Conservation (phyloP, 192 early-diverging fungal genomes). For the Linderina pennispora region DNA sequence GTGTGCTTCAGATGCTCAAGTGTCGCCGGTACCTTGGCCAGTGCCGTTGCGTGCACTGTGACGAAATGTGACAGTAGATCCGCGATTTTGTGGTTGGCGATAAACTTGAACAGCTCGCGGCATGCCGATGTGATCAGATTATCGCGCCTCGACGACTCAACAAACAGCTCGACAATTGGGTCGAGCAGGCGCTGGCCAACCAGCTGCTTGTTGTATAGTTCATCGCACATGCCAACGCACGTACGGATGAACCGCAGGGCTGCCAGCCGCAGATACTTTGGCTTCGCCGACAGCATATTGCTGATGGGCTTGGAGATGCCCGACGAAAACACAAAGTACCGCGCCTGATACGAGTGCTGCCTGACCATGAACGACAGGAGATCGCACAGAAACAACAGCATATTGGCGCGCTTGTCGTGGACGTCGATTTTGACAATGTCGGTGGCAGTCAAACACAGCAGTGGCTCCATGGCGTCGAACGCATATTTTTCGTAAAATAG, state of each 20-base stretch:
- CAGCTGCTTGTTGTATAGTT: slow-evolving; percentile 75
- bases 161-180: slow-evolving; percentile 56
- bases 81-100: slow-evolving; percentile 64
- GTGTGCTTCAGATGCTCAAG: slow-evolving; percentile 18
- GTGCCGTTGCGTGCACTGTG: slow-evolving; percentile 17
- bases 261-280: slow-evolving; percentile 66
- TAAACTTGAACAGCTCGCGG: slow-evolving; percentile 81
- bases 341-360: slow-evolving; percentile 68
- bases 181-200: slow-evolving; percentile 68
- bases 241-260: slow-evolving; percentile 74
- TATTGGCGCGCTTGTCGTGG: not conserved
- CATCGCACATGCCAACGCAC: slow-evolving; percentile 73
- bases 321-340: slow-evolving; percentile 66
- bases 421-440: slow-evolving; percentile 17
- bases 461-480: slow-evolving; percentile 54
- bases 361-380: slow-evolving; percentile 66
- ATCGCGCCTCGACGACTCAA: slow-evolving; percentile 59
- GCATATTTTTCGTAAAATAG: slow-evolving; percentile 72
- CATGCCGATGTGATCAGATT: slow-evolving; percentile 88
- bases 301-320: slow-evolving; percentile 55
- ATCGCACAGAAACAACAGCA: slow-evolving; percentile 56
- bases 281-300: slow-evolving; percentile 59
- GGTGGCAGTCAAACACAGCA: slow-evolving; percentile 46
- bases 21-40: slow-evolving; percentile 8
- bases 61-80: slow-evolving; percentile 62